Evolutionary conservation across 257 asterid genomes (phyloP).

Genomic region (Scutellaria minor): DNA sequence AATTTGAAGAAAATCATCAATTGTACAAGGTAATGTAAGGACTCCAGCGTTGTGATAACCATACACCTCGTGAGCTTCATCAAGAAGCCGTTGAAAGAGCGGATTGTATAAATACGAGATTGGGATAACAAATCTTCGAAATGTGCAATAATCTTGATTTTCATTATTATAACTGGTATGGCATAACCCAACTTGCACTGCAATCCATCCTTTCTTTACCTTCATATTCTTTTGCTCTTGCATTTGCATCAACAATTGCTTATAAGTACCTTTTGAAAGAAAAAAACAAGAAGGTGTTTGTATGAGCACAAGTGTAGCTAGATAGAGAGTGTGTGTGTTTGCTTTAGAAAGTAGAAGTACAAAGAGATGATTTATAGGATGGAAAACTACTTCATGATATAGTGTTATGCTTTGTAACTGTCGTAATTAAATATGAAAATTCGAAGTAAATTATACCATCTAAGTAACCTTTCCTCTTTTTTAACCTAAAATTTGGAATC

Average conservation of each 20-base stretch:
- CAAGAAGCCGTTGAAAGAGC: conserved; percentile 17
- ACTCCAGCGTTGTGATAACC: conserved; percentile 19
- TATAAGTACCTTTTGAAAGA: too few species aligned
- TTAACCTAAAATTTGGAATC: too few species aligned
- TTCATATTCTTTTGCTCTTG: conserved; percentile 28
- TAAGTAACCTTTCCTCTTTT: too few species aligned
- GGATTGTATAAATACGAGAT: conserved; percentile 32
- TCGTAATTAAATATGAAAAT: too few species aligned
- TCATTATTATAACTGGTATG: background rate
- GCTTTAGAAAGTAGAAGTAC: too few species aligned
- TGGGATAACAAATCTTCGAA: conserved; percentile 30
- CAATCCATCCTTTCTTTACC: conserved; percentile 41
- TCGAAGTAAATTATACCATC: too few species aligned
- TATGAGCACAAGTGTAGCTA: too few species aligned
- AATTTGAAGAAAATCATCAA: conserved; percentile 24
- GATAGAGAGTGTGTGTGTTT: too few species aligned
- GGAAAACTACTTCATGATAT: too few species aligned
- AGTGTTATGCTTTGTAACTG: too few species aligned
- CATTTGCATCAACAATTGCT: background rate
- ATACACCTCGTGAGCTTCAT: conserved; percentile 25
- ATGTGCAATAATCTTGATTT: background rate
- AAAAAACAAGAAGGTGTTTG: too few species aligned
- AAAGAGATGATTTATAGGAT: too few species aligned
- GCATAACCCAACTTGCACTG: conserved; percentile 40
- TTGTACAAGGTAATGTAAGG: conserved; percentile 26